Conservation (phyloP, 78 protist species). For the Dictyostelium intermedium region DNA sequence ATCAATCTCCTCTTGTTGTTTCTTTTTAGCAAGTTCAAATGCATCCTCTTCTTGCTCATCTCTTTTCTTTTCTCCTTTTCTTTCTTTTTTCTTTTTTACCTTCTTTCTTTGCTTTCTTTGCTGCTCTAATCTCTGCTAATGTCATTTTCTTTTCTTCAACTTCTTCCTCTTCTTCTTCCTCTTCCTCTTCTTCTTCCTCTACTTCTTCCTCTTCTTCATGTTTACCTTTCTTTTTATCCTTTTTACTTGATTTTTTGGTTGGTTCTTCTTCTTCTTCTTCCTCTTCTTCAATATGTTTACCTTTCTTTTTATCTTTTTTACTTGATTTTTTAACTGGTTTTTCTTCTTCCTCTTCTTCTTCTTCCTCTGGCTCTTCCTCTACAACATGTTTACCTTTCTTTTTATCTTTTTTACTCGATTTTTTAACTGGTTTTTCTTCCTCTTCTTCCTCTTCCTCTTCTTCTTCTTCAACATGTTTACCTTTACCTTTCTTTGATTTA, state of each 20-base stretch:
- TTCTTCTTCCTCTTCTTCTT: conserved; percentile 25
- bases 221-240: not conserved
- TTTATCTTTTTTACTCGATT: conserved; percentile 6
- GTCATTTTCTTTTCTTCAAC: conserved; percentile 26
- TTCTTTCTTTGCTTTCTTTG: conserved; percentile 22
- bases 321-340: conserved; percentile 30
- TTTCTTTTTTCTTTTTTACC: conserved; percentile 36
- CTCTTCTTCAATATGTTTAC: not conserved
- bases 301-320: not conserved
- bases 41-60: conserved; percentile 39
- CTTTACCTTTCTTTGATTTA: conserved; percentile 30
- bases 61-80: conserved; percentile 60
- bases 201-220: conserved; percentile 3
- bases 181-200: conserved; percentile 59
- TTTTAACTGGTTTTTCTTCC: not conserved
- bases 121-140: conserved; percentile 58
- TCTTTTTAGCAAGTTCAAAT: conserved; percentile 28
- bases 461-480: conserved; percentile 35
- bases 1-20: conserved; percentile 42
- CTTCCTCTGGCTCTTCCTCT: conserved; percentile 5
- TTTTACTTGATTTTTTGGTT: not conserved
- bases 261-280: not conserved
- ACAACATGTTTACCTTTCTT: not conserved
- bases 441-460: conserved; percentile 49
- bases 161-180: conserved; percentile 35